Base-by-base conservation (phyloP, 1,139 yeast genomes). In the Geotrichum histeridarum region DNA sequence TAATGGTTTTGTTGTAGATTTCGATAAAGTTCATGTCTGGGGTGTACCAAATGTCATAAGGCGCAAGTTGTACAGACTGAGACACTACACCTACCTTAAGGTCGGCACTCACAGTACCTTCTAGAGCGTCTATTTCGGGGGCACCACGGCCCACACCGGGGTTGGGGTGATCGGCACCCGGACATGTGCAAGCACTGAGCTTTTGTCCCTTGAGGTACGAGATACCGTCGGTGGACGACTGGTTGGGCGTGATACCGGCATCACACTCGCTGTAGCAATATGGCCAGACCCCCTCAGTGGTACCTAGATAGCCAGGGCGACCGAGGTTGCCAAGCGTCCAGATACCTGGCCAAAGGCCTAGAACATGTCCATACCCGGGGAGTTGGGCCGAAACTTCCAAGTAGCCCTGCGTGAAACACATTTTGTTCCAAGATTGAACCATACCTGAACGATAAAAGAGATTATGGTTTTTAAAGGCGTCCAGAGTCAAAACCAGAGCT, bases 311-410 rank as follows among this genome's bases (percentile, higher is more conserved):
- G 11, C 96, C 96, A 0, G 96, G 89, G 62, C 95, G 78, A 33
- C 86, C 96, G 57, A 88, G 73, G 64, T 88, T 88, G 48, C 95
- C 96, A 77, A 88, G 76, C 1, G 93, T 78, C 96, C 96, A 88
- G 54, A 86, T 67, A 71, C 95, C 96, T 0, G 96, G 96, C 96
- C 96, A 88, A 55, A 87, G 73, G 43, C 95, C 95, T 8, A 82
- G 76, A 30, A 82, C 75, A 55, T 79, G 73, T 59, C 91, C 91
- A 59, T 77, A 79, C 56, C 85, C 84, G 15, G 95, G 93, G 57
- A 88, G 70, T 60, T 79, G 76, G 0, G 87, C 89, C 6, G 87
- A 81, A 9, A 84, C 77, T 66, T 85, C 93, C 35, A 88, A 63
- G 46, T 74, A 67, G 4, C 95, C 95, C 67, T 87, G 87, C 11